Percentiles rank a stretch among this genome's conserved stretches.
These are phyloP conservation scores for Pseudonitzschia pungens DNA, from an alignment of 108 stramenopile species.

Conservation along the genomic window DNA sequence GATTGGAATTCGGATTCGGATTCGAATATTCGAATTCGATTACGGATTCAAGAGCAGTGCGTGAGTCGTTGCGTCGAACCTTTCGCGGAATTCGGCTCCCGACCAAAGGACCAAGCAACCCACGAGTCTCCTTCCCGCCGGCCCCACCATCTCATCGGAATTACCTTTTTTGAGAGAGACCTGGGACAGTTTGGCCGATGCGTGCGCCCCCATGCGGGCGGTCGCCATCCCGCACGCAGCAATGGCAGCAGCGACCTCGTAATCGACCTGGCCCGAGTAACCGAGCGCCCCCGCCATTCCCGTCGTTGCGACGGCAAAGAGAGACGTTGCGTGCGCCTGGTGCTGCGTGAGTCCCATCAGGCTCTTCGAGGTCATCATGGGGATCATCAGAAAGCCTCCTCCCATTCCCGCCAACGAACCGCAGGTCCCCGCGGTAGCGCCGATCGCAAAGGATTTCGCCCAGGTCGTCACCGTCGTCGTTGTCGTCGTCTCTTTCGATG, in stretches of 20 bases:
- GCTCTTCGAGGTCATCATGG: slow-evolving; percentile 47
- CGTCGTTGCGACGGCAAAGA: slow-evolving; percentile 89
- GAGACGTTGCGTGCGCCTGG: slow-evolving; percentile 88
- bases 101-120: not conserved
- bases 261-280: slow-evolving; percentile 79
- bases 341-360: slow-evolving; percentile 79
- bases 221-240: slow-evolving; percentile 75
- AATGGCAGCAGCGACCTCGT: slow-evolving; percentile 69
- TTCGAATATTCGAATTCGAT: too few species aligned
- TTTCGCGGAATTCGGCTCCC: too few species aligned
- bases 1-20: too few species aligned
- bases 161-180: not conserved
- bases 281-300: slow-evolving; percentile 83
- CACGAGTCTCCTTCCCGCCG: too few species aligned
- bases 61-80: too few species aligned
- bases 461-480: not conserved
- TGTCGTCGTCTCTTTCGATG: not conserved
- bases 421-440: slow-evolving; percentile 68
- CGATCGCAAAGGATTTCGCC: slow-evolving; percentile 51
- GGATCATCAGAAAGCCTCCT: slow-evolving; percentile 92
- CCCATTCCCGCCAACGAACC: slow-evolving; percentile 92
- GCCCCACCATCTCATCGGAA: not conserved
- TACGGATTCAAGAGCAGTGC: too few species aligned
- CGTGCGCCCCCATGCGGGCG: slow-evolving; percentile 68
- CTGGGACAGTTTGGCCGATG: slow-evolving; percentile 49